Percentiles rank a stretch among this genome's conserved stretches.
phyloP scores from a whole-genome alignment of 1,139 yeast genomes.

The Torulaspora globosa region DNA sequence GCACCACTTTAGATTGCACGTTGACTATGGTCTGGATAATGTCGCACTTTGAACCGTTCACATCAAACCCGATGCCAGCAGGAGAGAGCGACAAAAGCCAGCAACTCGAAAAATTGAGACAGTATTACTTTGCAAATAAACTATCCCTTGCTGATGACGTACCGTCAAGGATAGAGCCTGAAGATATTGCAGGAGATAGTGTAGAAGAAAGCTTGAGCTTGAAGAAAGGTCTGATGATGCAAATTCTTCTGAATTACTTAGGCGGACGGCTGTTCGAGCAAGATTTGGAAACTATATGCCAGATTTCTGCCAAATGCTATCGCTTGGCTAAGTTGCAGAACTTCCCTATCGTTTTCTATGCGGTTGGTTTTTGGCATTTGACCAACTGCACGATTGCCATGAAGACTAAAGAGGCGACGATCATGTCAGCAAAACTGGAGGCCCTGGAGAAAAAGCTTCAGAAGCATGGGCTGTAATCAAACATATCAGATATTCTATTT shows the following conservation, averaged over 20 bases:
- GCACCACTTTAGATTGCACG: constrained; percentile 31
- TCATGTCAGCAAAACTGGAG: constrained; percentile 29
- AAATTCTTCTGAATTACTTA: constrained; percentile 30
- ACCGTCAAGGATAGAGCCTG: neutral
- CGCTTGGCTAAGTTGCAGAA: constrained; percentile 28
- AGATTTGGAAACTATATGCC: constrained; percentile 27
- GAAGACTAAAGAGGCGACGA: constrained; percentile 32
- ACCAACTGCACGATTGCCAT: constrained; percentile 34
- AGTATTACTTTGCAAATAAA: constrained; percentile 27
- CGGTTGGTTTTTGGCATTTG: constrained; percentile 34
- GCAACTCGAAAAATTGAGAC: constrained; percentile 22
- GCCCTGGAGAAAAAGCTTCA: constrained; percentile 16
- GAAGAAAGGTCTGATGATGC: constrained; percentile 29
- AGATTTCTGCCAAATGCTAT: constrained; percentile 30
- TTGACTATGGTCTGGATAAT: constrained; percentile 30
- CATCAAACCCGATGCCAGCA: constrained; percentile 29
- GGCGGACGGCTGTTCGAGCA: constrained; percentile 34
- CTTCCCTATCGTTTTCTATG: constrained; percentile 23
- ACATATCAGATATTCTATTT: neutral
- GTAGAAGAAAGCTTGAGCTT: constrained; percentile 13
- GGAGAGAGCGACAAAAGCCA: constrained; percentile 22
- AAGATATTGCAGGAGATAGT: neutral
- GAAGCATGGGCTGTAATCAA: neutral
- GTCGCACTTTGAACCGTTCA: constrained; percentile 34
- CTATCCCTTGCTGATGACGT: constrained; percentile 2